Evolutionary conservation across 768 basidiomycete species (phyloP).

Genomic region (Fistulinella prunicolor): DNA sequence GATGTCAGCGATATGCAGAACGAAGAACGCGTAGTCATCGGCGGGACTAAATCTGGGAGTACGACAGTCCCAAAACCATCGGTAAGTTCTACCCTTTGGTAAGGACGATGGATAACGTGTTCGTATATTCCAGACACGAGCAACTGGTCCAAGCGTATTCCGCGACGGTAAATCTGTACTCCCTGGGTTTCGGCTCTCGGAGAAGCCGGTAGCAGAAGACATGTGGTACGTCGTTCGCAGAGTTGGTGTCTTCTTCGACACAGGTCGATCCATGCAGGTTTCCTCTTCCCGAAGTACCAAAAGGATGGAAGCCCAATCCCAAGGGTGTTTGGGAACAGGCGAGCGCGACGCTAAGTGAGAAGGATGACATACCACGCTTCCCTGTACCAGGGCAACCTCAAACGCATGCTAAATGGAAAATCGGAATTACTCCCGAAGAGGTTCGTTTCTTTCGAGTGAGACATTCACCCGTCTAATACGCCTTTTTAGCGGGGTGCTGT

Average conservation of each 20-base stretch:
- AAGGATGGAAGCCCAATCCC: slow-evolving; percentile 85
- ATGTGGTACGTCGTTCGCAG: slow-evolving; percentile 48
- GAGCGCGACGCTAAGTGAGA: slow-evolving; percentile 37
- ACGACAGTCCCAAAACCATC: background rate
- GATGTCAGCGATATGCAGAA: slow-evolving; percentile 64
- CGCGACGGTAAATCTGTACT: slow-evolving; percentile 73
- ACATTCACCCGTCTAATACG: slow-evolving; percentile 4
- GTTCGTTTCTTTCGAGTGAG: slow-evolving; percentile 39
- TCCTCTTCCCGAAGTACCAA: slow-evolving; percentile 75
- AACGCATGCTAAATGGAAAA: slow-evolving; percentile 52
- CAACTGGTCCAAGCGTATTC: slow-evolving; percentile 41
- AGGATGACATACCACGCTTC: slow-evolving; percentile 41
- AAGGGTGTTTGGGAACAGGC: slow-evolving; percentile 64
- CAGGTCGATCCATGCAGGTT: slow-evolving; percentile 53
- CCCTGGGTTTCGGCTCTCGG: slow-evolving; percentile 70
- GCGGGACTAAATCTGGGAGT: slow-evolving; percentile 8
- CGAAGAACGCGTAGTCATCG: slow-evolving; percentile 50
- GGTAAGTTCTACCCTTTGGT: slow-evolving; percentile 8
- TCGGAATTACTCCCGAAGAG: slow-evolving; percentile 66
- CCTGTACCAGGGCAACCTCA: slow-evolving; percentile 23
- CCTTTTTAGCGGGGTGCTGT: slow-evolving; percentile 67
- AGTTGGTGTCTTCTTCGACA: slow-evolving; percentile 15
- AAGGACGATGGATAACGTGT: background rate
- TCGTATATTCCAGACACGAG: slow-evolving; percentile 23
- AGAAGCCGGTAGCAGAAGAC: slow-evolving; percentile 66